These are phyloP conservation scores for Phoenix roebelenii DNA, from an alignment of 176 grass and related monocot species.

Conservation along the genomic window DNA sequence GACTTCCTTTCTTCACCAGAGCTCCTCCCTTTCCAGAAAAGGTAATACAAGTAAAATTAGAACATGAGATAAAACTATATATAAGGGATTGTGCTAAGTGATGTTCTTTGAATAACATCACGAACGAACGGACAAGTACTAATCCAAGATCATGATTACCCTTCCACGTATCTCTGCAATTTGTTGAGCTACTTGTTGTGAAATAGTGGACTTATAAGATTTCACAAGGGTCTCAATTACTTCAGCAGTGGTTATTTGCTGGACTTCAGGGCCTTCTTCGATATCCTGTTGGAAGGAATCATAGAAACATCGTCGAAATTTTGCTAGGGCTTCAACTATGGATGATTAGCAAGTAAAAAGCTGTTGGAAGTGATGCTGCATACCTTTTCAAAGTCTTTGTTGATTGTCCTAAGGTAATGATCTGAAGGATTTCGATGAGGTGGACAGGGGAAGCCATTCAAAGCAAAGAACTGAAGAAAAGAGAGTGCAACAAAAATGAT, in stretches of 20 bases:
- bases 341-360: too few relatives aligned
- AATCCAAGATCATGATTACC: not conserved
- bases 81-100: too few relatives aligned
- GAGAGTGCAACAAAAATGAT: too few relatives aligned
- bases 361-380: not conserved
- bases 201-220: constrained; percentile 10
- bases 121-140: too few relatives aligned
- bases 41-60: too few relatives aligned
- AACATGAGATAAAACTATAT: too few relatives aligned
- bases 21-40: too few relatives aligned
- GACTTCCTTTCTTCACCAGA: too few relatives aligned
- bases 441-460: constrained; percentile 49
- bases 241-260: constrained; percentile 11
- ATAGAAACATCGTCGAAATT: too few relatives aligned
- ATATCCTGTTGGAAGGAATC: constrained; percentile 4
- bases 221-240: constrained; percentile 26
- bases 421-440: constrained; percentile 52
- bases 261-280: not conserved
- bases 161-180: constrained; percentile 1
- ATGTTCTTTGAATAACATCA: too few relatives aligned
- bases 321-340: too few relatives aligned
- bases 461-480: too few relatives aligned
- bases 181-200: not conserved
- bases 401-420: constrained; percentile 52
- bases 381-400: constrained; percentile 64